Evolutionary conservation across 1,284 basidiomycete genomes (phyloP), one percentile per base, ranked within the genome.

Genomic region (Cryptococcus hybrid): DNA sequence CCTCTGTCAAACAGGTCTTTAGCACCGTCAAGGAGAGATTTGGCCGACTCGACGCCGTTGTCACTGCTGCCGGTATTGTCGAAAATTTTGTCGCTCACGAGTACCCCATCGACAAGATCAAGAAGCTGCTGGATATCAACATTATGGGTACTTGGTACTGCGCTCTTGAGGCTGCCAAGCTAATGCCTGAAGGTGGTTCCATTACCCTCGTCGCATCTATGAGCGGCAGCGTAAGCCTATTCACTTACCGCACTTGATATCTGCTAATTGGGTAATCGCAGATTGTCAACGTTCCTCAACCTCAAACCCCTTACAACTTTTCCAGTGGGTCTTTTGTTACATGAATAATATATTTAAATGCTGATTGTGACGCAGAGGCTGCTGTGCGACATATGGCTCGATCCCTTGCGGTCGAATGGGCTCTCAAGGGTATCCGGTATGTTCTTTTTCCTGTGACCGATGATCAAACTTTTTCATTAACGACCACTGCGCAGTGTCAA

Each of bases 271-370:
- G 8, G 7, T 34, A n/a, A 1, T 34, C 51, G 6, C 69, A 92
- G 89, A 85, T 93, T 62, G 83, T 93, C 74, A 93, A 93, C 78
- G 84, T 89, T 57, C 91, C 91, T 59, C 82, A 96, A 84, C 85
- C 85, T 42, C 94, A 98, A 83, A 90, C 90, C 1, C 93, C 94
- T 0, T 98, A 98, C 80, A 98, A 97, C 77, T 88, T 90, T n/a
- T 93, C 92, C 47, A 94, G 24, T 24, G 24, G 24, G 24, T 24
- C 24, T 24, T 24, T 30, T 15, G 7, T 49, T 12, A 7, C 35
- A 30, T 51, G 7, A 24, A 24, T 24, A 24, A 24, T 24, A 24
- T 24, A 24, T 24, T 24, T 75, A 73, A 24, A 24, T 24, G 24
- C 24, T 24, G 24, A 24, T 24, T 24, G 24, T 24, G 24, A 24